Percentiles rank a stretch among this genome's conserved stretches.
phyloP scores from a whole-genome alignment of 495 filamentous ascomycete genomes.

The Penicillium nucicola region DNA sequence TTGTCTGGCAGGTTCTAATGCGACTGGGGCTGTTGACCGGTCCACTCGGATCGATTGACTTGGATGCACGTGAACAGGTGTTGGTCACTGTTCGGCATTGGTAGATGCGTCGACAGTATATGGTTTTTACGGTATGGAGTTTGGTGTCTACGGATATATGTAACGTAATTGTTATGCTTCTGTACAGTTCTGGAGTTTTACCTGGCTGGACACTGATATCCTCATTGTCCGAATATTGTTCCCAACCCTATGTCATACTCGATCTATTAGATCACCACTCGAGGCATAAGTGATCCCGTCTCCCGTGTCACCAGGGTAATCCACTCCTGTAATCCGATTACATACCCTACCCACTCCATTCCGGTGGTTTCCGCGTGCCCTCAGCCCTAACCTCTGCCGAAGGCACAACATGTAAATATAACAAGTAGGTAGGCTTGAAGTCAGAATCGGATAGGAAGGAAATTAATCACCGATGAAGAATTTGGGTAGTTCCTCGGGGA shows the following conservation, averaged over 20 bases:
- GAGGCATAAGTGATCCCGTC: no score
- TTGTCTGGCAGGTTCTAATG: slow-evolving; percentile 63
- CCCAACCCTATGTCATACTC: background rate
- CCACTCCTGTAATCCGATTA: slow-evolving; percentile 20
- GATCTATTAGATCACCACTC: background rate
- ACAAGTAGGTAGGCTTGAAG: no score
- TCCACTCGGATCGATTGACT: slow-evolving; percentile 27
- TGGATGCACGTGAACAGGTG: slow-evolving; percentile 37
- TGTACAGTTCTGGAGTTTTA: background rate
- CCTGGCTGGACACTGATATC: slow-evolving; percentile 1
- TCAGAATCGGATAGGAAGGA: no score
- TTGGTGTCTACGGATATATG: background rate
- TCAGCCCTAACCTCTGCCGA: slow-evolving; percentile 31
- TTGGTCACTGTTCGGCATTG: slow-evolving; percentile 45
- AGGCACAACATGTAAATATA: background rate
- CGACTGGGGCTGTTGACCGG: slow-evolving; percentile 36
- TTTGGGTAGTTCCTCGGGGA: no score
- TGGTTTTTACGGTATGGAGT: background rate
- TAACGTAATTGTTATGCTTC: background rate
- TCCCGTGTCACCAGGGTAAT: slow-evolving; percentile 4
- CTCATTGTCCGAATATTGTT: background rate
- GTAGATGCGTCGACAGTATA: slow-evolving; percentile 16
- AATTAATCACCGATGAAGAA: no score
- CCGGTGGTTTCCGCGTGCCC: slow-evolving; percentile 30
- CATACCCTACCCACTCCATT: slow-evolving; percentile 21